Evolutionary conservation across 148 eudicot species (phyloP), one percentile per base, ranked within the genome.

Genomic region (Dianthus caryophyllus): DNA sequence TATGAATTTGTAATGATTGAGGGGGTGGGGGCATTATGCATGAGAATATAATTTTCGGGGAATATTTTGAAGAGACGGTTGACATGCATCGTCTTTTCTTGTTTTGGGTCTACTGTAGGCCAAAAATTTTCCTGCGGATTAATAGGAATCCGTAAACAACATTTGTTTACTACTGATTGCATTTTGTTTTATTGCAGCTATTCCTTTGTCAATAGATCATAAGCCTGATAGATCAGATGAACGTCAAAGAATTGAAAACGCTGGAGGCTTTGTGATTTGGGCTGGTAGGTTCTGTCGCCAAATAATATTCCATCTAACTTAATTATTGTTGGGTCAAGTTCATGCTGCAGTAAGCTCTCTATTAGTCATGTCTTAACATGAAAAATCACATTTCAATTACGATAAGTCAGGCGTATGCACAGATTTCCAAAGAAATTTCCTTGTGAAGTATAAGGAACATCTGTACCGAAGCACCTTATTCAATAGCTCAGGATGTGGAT

Each of bases 181-280:
- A 8, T 36, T 66, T 63, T 76, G 65, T 65, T 66, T 74, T 70
- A 30, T 16, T 78, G 79, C 79, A 83, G 96, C 89, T 59, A 57
- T 86, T 64, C 82, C 96, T 15, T 70, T 89, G 66, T 89, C 96
- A 13, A 53, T 73, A 26, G 96, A 89, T 70, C 96, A 89, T 83
- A 89, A 86, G 57, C 96, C 96, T 58, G 87, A 89, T 65, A 78
- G 86, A 76, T 51, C 85, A 22, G 96, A 89, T 81, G 96, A 89
- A 38, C 84, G 96, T 14, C 83, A 83, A 57, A 75, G 96, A 71
- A 89, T 89, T 72, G 96, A 88, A 82, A 68, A 83, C 13, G 96
- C 96, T 61, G 91, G 91, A 46, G 96, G 96, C 27, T 82, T 84
- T 60, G 71, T 89, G 27, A 76, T 86, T 47, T 89, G 96, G 96